Evolutionary conservation across 768 basidiomycete species (phyloP).

Genomic region (Tricholoma matsutake): DNA sequence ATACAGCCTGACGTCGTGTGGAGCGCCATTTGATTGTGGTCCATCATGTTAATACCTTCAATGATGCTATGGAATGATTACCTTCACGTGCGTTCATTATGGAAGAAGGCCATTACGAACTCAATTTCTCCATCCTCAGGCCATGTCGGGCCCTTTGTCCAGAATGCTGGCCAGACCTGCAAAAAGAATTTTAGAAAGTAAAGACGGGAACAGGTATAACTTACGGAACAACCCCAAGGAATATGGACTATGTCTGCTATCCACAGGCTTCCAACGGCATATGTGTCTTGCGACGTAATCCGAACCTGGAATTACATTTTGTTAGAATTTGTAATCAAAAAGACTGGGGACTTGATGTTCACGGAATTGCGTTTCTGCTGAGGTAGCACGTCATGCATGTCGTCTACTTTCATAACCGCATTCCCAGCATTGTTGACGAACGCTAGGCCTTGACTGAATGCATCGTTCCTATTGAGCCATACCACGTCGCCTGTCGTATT

Average conservation of each 20-base stretch:
- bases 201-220: constrained; percentile 11
- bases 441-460: constrained; percentile 47
- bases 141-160: constrained; percentile 44
- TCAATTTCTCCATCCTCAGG: constrained; percentile 50
- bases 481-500: constrained; percentile 53
- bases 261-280: constrained; percentile 41
- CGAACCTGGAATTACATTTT: constrained; percentile 32
- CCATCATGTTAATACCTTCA: constrained; percentile 76
- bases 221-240: constrained; percentile 50
- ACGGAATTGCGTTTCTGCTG: constrained; percentile 61
- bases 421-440: constrained; percentile 60
- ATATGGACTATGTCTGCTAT: constrained; percentile 45
- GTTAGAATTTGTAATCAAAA: neutral
- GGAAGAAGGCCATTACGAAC: constrained; percentile 13
- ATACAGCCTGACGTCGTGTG: constrained; percentile 56
- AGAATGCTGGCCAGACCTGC: constrained; percentile 49
- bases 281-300: constrained; percentile 41
- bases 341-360: constrained; percentile 17
- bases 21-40: constrained; percentile 72
- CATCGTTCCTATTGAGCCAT: constrained; percentile 49
- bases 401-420: constrained; percentile 75
- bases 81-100: neutral
- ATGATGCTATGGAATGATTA: constrained; percentile 54
- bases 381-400: constrained; percentile 49
- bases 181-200: neutral